Percentiles rank a stretch among this genome's conserved stretches.
These are phyloP conservation scores for Ambrosiella cleistominuta DNA, from an alignment of 2,329 filamentous ascomycete species.

Conservation along the genomic window DNA sequence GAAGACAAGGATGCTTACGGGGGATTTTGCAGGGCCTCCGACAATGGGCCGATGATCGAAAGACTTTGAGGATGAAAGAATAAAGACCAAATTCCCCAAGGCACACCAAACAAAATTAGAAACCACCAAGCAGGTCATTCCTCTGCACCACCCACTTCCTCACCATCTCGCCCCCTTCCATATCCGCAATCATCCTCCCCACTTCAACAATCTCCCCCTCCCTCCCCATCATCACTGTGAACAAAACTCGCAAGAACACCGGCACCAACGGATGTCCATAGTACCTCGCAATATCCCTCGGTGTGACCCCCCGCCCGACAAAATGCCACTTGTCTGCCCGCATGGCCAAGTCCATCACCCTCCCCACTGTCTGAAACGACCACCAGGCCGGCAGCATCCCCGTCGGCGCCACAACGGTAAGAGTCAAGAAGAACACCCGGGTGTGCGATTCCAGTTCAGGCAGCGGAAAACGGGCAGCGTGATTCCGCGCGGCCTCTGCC, in stretches of 20 bases:
- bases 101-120: too few species aligned
- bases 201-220: background rate
- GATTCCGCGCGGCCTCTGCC: too few species aligned
- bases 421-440: background rate
- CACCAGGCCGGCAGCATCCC: background rate
- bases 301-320: background rate
- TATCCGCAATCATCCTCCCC: background rate
- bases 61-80: too few species aligned
- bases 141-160: background rate
- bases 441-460: background rate
- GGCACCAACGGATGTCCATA: background rate
- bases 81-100: too few species aligned
- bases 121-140: background rate
- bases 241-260: background rate
- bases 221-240: background rate
- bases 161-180: background rate
- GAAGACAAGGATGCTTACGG: too few species aligned
- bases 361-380: background rate
- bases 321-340: background rate
- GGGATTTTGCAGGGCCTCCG: too few species aligned
- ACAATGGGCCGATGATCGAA: too few species aligned
- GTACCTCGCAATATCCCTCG: background rate
- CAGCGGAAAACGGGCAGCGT: background rate
- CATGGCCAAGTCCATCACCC: background rate
- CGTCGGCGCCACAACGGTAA: background rate